These are phyloP conservation scores for Yamadazyma epiphylla DNA, from an alignment of 1,139 yeast species.

Conservation along the genomic window DNA sequence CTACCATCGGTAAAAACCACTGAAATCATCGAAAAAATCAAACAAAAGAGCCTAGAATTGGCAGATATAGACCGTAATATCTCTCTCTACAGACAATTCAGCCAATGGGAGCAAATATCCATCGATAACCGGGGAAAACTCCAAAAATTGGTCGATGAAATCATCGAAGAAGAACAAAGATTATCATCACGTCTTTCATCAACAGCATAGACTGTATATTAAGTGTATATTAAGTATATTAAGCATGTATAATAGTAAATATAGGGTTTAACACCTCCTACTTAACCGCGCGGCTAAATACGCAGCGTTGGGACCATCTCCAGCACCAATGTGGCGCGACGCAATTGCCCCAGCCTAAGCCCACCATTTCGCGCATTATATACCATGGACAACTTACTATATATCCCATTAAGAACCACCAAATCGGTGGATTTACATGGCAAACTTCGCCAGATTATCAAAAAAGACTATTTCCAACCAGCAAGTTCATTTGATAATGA, in stretches of 20 bases:
- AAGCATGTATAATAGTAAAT: too few species aligned
- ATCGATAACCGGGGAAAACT: not conserved
- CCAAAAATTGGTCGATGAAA: not conserved
- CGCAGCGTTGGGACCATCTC: too few species aligned
- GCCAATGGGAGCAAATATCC: not conserved
- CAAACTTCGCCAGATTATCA: conserved; percentile 49
- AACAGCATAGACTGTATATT: too few species aligned
- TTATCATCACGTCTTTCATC: too few species aligned
- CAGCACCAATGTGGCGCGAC: too few species aligned
- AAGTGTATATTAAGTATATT: too few species aligned
- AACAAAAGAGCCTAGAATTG: not conserved
- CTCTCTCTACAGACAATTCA: too few species aligned
- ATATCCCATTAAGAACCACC: conserved; percentile 54
- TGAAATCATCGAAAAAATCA: not conserved
- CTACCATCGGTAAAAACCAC: not conserved
- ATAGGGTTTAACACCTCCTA: too few species aligned
- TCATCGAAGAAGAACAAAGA: conserved; percentile 1
- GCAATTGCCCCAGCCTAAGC: too few species aligned
- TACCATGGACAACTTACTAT: conserved; percentile 35
- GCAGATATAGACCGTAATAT: not conserved
- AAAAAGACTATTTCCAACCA: conserved; percentile 62
- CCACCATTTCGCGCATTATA: too few species aligned
- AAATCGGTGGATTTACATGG: conserved; percentile 41
- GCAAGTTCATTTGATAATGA: conserved; percentile 56
- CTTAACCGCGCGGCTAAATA: too few species aligned